Base-by-base conservation (phyloP, 129 eudicot genomes). In the Arctium minus region DNA sequence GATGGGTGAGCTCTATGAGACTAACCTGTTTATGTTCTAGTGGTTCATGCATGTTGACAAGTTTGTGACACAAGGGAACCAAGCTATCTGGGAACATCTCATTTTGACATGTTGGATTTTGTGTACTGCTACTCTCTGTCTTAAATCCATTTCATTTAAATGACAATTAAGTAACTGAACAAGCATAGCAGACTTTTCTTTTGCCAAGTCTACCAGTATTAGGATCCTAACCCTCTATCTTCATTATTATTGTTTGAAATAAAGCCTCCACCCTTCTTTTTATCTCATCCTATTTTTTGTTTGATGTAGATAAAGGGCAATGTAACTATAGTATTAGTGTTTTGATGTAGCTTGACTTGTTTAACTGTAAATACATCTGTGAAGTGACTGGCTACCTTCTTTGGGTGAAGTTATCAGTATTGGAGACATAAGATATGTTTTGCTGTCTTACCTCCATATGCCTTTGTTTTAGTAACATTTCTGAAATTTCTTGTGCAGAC, bases 1-100 rank as follows among this genome's bases (percentile, higher is more conserved):
- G 98, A 94, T 82, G 98, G 98, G 98, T 94, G 78, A 90, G 91
- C 77, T 42, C 69, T 22, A 68, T 18, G 30, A 37, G 42, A 42
- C 15, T 36, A 33, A 48, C 12, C 9, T 68, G 68, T 76, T 37
- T 42, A 38, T 67, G 70, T 42, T 67, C 12, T 32, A 65, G 75
- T 60, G 68, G 22, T 60, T 48, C 0, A 48, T 48, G 60, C 60
- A 48, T 13, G 60, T 44, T 44, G 53, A 44, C 53, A 44, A 44
- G 53, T 44, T 44, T 44, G 53, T 44, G 53, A 44, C 53, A 44
- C 12, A 1, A 8, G 53, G 53, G 12, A 44, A 44, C 15, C 53
- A 44, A 44, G 3, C 53, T 44, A 8, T 44, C 53, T 44, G 53
- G 13, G 53, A 44, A 9, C 53, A 44, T 44, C 10, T 44, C 53